phyloP scores from a whole-genome alignment of 2,329 filamentous ascomycete species.

The Amesomyces nigricolor region DNA sequence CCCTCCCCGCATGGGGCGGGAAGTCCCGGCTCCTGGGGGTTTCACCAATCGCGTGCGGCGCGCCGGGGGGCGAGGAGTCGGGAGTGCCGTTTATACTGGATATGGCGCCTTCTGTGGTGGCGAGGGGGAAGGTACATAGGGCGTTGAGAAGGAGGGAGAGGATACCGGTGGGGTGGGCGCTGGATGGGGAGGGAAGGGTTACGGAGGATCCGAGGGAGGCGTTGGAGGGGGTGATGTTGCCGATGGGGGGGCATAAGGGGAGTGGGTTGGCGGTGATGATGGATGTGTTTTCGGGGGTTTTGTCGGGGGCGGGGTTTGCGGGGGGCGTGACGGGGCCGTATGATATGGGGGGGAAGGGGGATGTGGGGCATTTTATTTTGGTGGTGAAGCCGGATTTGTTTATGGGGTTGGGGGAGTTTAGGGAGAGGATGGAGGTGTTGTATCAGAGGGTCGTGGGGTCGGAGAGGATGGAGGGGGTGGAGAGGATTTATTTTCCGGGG shows the following conservation, averaged over 20 bases:
- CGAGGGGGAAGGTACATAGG: slow-evolving; percentile 68
- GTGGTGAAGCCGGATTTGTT: slow-evolving; percentile 72
- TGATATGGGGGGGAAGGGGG: slow-evolving; percentile 60
- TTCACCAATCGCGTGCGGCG: slow-evolving; percentile 69
- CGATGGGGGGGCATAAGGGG: slow-evolving; percentile 81
- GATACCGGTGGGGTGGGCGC: slow-evolving; percentile 68
- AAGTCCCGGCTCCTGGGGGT: slow-evolving; percentile 65
- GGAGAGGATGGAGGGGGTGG: slow-evolving; percentile 50
- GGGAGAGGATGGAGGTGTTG: slow-evolving; percentile 52
- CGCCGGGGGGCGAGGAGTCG: slow-evolving; percentile 48
- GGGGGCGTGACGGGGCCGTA: slow-evolving; percentile 73
- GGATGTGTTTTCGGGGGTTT: slow-evolving; percentile 78
- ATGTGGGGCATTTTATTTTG: slow-evolving; percentile 70
- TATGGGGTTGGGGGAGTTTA: slow-evolving; percentile 64
- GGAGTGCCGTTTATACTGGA: slow-evolving; percentile 62
- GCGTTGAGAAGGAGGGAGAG: slow-evolving; percentile 60
- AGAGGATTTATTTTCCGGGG: slow-evolving; percentile 55
- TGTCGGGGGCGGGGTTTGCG: slow-evolving; percentile 73
- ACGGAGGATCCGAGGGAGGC: slow-evolving; percentile 68
- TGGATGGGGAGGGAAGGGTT: slow-evolving; percentile 62
- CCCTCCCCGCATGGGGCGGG: slow-evolving; percentile 66
- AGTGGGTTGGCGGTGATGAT: slow-evolving; percentile 76
- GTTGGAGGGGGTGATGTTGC: slow-evolving; percentile 73
- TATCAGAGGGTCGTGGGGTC: slow-evolving; percentile 49
- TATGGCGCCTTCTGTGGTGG: slow-evolving; percentile 66